A percentile compares a stretch with the other conserved stretches of the same genome.
Conservation (phyloP, 176 grass and related monocot genomes). For the Dendrocalamus sinicus region DNA sequence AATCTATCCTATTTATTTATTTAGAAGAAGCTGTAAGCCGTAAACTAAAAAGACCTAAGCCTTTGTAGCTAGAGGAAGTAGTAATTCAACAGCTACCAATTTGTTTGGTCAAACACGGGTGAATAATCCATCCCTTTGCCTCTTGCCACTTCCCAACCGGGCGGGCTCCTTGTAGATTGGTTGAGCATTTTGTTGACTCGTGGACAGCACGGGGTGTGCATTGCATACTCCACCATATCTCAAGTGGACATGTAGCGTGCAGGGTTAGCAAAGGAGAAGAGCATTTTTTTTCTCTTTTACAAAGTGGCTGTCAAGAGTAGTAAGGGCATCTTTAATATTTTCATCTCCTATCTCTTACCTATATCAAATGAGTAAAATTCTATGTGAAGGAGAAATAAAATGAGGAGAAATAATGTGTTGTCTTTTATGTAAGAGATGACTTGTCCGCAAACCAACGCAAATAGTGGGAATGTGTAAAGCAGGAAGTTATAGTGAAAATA, state of each 20-base stretch:
- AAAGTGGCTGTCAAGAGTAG: not conserved
- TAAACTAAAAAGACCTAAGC: no score
- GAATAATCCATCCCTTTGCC: not conserved
- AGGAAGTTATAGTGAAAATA: no score
- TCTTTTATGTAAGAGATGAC: no score
- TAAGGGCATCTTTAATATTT: no score
- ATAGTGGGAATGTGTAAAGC: no score
- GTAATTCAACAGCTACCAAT: not conserved
- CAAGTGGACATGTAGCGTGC: conserved; percentile 15
- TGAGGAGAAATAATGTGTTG: no score
- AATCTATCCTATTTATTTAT: no score
- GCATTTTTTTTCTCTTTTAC: not conserved
- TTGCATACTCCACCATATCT: conserved; percentile 8
- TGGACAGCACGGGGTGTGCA: conserved; percentile 3
- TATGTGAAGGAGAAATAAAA: no score
- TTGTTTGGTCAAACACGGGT: conserved; percentile 19
- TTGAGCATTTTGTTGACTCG: conserved; percentile 37
- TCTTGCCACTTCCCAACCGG: not conserved
- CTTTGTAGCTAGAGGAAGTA: not conserved
- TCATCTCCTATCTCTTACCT: no score
- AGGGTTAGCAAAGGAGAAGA: not conserved
- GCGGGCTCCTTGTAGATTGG: conserved; percentile 21
- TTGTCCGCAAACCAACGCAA: no score
- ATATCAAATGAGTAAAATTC: no score
- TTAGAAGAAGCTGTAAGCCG: no score